phyloP scores from a whole-genome alignment of 306 rosid species.

The Benincasa hispida region DNA sequence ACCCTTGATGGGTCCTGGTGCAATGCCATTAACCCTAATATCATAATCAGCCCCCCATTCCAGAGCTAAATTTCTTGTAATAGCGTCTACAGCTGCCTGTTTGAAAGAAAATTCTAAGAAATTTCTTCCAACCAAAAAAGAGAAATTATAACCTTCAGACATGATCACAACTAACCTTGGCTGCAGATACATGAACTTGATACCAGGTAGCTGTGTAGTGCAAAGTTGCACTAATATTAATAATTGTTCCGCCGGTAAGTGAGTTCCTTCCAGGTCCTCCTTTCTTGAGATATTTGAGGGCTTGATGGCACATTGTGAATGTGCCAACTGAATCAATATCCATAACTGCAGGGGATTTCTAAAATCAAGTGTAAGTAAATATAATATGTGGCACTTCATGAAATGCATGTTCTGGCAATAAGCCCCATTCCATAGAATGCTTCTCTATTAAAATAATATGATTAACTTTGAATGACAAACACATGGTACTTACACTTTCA shows the following conservation, averaged over 20 bases:
- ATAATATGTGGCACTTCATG: neutral
- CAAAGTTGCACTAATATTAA: conserved; percentile 80
- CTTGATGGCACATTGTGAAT: conserved; percentile 86
- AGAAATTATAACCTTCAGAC: neutral
- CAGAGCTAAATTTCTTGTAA: conserved; percentile 82
- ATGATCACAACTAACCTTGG: conserved; percentile 43
- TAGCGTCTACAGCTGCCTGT: conserved; percentile 95
- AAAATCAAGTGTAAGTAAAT: conserved; percentile 5
- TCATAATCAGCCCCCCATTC: conserved; percentile 96
- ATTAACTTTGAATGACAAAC: neutral
- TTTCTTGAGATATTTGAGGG: conserved; percentile 83
- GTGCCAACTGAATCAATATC: conserved; percentile 98
- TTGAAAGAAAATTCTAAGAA: conserved; percentile 1
- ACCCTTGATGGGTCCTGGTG: conserved; percentile 83
- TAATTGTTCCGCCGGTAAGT: conserved; percentile 49
- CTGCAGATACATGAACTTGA: conserved; percentile 89
- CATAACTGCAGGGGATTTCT: conserved; percentile 41
- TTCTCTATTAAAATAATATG: neutral
- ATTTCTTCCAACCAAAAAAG: neutral
- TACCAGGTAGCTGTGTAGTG: conserved; percentile 91
- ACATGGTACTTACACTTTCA: neutral
- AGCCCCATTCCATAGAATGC: neutral
- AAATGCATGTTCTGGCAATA: neutral
- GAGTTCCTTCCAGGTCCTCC: conserved; percentile 64
- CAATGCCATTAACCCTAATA: conserved; percentile 87